phyloP scores from a whole-genome alignment of 1,284 basidiomycete genomes.

The Moesziomyces globuligerus region DNA sequence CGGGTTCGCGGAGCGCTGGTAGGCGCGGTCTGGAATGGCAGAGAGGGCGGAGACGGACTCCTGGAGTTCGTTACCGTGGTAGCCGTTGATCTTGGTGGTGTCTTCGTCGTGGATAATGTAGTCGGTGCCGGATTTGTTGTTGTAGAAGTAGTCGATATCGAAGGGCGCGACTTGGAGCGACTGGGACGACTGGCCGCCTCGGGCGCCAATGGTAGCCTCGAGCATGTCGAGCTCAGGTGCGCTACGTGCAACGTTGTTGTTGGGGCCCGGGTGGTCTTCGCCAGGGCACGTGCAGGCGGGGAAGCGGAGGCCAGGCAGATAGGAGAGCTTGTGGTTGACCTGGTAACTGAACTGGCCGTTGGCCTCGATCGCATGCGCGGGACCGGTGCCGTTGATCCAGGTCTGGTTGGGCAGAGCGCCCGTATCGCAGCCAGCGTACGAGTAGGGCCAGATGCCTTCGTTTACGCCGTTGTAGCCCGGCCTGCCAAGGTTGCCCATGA shows the following conservation, averaged over 20 bases:
- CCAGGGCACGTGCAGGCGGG: slow-evolving; percentile 56
- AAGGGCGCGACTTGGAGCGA: slow-evolving; percentile 65
- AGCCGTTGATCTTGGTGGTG: slow-evolving; percentile 51
- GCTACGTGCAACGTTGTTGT: slow-evolving; percentile 53
- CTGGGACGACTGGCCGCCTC: slow-evolving; percentile 47
- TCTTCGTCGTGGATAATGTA: slow-evolving; percentile 41
- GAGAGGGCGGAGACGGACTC: slow-evolving; percentile 56
- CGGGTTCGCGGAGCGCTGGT: slow-evolving; percentile 10
- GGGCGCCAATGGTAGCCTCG: slow-evolving; percentile 71
- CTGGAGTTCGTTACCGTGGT: slow-evolving; percentile 58
- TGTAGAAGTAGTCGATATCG: slow-evolving; percentile 55
- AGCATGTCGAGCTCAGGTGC: slow-evolving; percentile 65
- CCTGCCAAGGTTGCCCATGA: slow-evolving; percentile 59
- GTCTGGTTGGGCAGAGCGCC: slow-evolving; percentile 57
- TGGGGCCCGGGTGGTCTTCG: slow-evolving; percentile 58
- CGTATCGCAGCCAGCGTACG: slow-evolving; percentile 64
- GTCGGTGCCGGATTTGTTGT: slow-evolving; percentile 17
- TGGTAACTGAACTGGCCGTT: slow-evolving; percentile 18
- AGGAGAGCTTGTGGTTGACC: slow-evolving; percentile 30
- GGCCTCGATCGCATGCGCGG: slow-evolving; percentile 32
- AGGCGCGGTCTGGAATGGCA: slow-evolving; percentile 48
- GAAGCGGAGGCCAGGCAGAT: slow-evolving; percentile 54
- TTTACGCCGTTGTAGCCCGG: slow-evolving; percentile 63
- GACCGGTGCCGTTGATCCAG: slow-evolving; percentile 38
- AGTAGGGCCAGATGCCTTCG: slow-evolving; percentile 67